Evolutionary conservation across 176 grass and related monocot genomes (phyloP), one percentile per base, ranked within the genome.

Genomic region (Cenchrus americanus): DNA sequence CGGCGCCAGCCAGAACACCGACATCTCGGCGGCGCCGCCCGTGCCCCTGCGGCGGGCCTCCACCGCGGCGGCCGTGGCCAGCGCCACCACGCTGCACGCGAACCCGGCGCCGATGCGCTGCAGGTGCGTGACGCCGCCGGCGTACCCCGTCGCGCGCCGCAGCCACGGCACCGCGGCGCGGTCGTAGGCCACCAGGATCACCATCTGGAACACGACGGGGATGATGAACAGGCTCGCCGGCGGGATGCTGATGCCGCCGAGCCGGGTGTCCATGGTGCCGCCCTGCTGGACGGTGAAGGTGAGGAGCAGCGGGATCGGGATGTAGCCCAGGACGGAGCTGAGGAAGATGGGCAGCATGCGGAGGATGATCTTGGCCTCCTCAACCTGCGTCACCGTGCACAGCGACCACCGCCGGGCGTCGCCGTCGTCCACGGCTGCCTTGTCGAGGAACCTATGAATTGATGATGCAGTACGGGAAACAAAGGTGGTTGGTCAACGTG

Each of bases 271-370:
- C 87, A 91, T 93, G 37, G 91, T 77, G 8, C 62, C 51, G 3
- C 85, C 91, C 80, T 93, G 94, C 60, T 93, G 87, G 66, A 93
- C 80, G 11, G 89, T 89, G 87, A 97, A 88, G 43, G 91, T 69
- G 21, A 90, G 68, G 23, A 89, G 91, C 30, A 92, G 89, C 7
- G 94, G 85, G 8, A 97, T 68, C 69, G 90, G 84, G 59, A 90
- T 18, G 81, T 87, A 85, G 47, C 81, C 77, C 37, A 91, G 27
- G 32, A 91, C 79, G 48, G 94, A 89, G 32, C 71, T 86, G 14
- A 89, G 30, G 87, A 93, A 97, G 52, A 93, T n/a, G 7, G 94
- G 94, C 27, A 97, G 81, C 80, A 96, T 87, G 19, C 81, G 83
- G n/a, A 72, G 69, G 69, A 72, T 72, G 69, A 72, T 72, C 46